Evolutionary conservation across 2,329 filamentous ascomycete genomes (phyloP).

Genomic region (Arthrobotrys conoides): DNA sequence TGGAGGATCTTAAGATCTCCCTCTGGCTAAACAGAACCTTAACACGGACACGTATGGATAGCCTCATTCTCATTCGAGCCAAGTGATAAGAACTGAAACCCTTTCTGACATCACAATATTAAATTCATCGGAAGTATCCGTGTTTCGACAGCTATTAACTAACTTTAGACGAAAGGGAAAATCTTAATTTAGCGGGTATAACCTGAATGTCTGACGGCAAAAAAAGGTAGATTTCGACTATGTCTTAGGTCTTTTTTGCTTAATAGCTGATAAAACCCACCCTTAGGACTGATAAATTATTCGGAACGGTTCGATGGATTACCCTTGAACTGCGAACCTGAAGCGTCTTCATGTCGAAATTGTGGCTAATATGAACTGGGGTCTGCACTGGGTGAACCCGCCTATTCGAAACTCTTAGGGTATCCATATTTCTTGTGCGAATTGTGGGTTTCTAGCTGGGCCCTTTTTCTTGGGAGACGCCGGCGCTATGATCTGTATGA

Average conservation of each 20-base stretch:
- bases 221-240: conserved; percentile 3
- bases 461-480: neutral
- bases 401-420: conserved; percentile 16
- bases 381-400: neutral
- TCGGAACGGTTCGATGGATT: neutral
- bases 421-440: neutral
- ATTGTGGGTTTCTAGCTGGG: conserved; percentile 7
- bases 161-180: conserved; percentile 13
- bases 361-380: conserved; percentile 19
- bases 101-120: conserved; percentile 28
- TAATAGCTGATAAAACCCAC: too few relatives aligned
- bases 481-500: neutral
- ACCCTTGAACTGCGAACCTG: neutral
- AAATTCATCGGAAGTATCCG: conserved; percentile 12
- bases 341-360: conserved; percentile 28
- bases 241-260: conserved; percentile 22
- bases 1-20: conserved; percentile 28
- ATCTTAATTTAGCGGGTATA: conserved; percentile 15
- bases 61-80: conserved; percentile 21
- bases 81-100: conserved; percentile 13
- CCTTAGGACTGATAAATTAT: neutral
- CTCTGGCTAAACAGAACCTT: neutral
- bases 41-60: conserved; percentile 10
- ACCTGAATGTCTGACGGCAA: conserved; percentile 18
- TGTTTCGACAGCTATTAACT: conserved; percentile 31